Evolutionary conservation across 352 stramenopile species (phyloP), one percentile per base, ranked within the genome.

Genomic region (Phytophthora lateralis): DNA sequence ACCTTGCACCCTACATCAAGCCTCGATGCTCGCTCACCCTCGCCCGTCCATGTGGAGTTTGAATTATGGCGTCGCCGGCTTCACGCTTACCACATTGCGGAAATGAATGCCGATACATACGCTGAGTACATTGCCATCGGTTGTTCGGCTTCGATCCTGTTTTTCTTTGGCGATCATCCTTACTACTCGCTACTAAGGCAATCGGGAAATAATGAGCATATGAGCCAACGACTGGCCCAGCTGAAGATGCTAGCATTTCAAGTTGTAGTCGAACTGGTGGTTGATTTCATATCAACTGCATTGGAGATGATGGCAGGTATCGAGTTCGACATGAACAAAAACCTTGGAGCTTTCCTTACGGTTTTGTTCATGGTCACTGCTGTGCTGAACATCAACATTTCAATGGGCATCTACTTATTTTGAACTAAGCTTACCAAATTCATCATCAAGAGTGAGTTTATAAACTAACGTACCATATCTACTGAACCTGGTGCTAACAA

Each of bases 121-220:
- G 63, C 66, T 11, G 75, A 81, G 53, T 84, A 84, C 48, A 76
- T 84, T 1, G 63, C 72, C 0, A 74, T 80, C 42, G 60, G 56
- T 4, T 73, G 72, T 24, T 77, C 63, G 2, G 59, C 55, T 8
- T 55, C 60, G 0, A 73, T 78, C 15, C 21, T 79, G 18, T 52
- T 58, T 20, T 66, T 81, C 26, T 73, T 69, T 29, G 60, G 54
- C 15, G 20, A 72, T 24, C 69, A 78, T n/a, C 69, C 62, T 4
- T 49, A 72, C 24, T 80, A 73, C 37, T 50, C 38, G 7, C 20
- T 72, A 0, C 12, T 64, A 6, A 50, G 47, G 10, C 48, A 48
- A n/a, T 48, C 63, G 8, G 21, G 37, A 24, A 43, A 18, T 18
- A 45, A 21, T 12, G 34, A 43, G 12, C 8, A n/a, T 7, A 30